Evolutionary conservation across 1,284 basidiomycete genomes (phyloP), one percentile per base, ranked within the genome.

Genomic region (Coniferiporia sulphurascens): DNA sequence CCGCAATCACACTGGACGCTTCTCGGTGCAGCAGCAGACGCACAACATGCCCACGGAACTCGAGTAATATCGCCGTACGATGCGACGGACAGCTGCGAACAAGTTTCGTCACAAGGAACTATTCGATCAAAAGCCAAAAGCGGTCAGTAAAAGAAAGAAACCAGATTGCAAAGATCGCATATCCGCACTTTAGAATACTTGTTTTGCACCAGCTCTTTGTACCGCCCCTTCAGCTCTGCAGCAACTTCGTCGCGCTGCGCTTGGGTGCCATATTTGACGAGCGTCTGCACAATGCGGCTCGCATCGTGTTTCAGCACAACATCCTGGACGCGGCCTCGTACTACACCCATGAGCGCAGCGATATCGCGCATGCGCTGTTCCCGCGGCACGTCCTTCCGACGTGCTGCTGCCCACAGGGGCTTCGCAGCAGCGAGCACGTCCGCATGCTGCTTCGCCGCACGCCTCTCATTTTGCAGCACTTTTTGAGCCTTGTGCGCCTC

Each of bases 291-390:
- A 55, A 94, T 90, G 61, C 93, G 79, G 64, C 90, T 93, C 7
- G 91, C 92, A 72, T 95, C 92, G 69, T 95, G 93, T 71, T 94
- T 95, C 68, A 92, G 82, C 6, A 90, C 87, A 52, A 95, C 86
- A 51, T 93, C 93, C 62, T 85, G 86, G 12, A 94, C 85, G 61
- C 86, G 84, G 7, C 91, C 91, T 22, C 88, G 82, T 27, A 92
- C 84, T 49, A 86, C 78, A 35, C 77, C 73, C 83, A 91, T 91
- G 13, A 95, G 78, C 48, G 84, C 81, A 48, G 78, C 73, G 60
- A 95, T 78, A 53, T 91, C 84, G 65, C 85, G 83, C 65, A 85
- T 82, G 34, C 92, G 83, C 67, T 95, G 88, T n/a, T 80, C 72
- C 52, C 85, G 77, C 1, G 83, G 73, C 53, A 92, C 79, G 58